Base-by-base conservation (phyloP, 305 asterid species). In the Solanum hybrid region DNA sequence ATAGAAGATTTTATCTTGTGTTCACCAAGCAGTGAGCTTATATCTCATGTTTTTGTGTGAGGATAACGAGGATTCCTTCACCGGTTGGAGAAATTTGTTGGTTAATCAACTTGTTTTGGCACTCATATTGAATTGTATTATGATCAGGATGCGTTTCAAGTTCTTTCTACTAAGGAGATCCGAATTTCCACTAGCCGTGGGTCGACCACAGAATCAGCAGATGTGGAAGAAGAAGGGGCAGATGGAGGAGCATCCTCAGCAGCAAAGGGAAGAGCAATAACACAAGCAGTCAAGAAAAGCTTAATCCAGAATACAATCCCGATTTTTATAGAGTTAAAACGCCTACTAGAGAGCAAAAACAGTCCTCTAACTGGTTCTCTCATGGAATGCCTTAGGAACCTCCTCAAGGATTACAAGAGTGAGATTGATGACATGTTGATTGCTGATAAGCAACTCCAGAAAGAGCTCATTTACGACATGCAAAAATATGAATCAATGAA, bases 341-440 rank as follows among this genome's bases (percentile, higher is more conserved):
- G 99, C 51, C 95, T 96, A 3, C 92, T 96, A 0, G 98, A 97
- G 93, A 93, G 91, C 90, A 97, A 95, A 91, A 96, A 97, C 90
- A 97, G 99, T 75, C 97, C 98, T 11, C 98, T 97, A 69, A 92
- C 91, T 6, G 99, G 99, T 16, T 89, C 97, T 72, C 97, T 97
- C 38, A 97, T 96, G 99, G 99, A 96, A 27, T 97, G 99, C 95
- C 96, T 97, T 46, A 79, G 98, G 88, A 87, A 92, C 95, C 96
- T 97, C 88, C 98, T 96, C 92, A 97, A 97, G 92, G 99, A 97
- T 89, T 96, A 95, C 96, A 96, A 96, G 92, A 97, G 92, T 34
- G 98, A 96, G 93, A 97, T 97, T 34, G 98, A 97, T 38, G 99
- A 96, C 80, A 93, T 96, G 88, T 79, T 97, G 79, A 93, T 97